A percentile compares a stretch with the other conserved stretches of the same genome.
Conservation (phyloP, 1,284 basidiomycete species). For the Hemileia vastatrix region DNA sequence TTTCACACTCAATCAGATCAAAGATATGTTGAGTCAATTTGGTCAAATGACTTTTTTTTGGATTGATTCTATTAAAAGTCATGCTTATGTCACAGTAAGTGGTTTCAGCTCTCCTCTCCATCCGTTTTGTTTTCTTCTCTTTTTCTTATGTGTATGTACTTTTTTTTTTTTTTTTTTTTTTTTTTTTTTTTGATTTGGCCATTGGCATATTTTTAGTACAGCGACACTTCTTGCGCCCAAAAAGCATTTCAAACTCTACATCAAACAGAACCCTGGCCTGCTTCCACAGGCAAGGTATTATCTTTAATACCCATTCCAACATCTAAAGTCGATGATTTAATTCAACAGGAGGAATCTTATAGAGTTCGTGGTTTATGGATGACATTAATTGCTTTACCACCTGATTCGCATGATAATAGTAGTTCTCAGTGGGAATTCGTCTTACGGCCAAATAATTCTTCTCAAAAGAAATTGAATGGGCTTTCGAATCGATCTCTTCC, state of each 20-base stretch:
- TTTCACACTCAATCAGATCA: conserved; percentile 6
- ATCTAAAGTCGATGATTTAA: neutral
- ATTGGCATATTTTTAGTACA: neutral
- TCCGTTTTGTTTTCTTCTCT: neutral
- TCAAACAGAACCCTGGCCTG: conserved; percentile 10
- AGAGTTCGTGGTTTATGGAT: too few species aligned
- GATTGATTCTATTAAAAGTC: conserved; percentile 13
- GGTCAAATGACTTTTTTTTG: conserved; percentile 6
- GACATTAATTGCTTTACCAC: too few species aligned
- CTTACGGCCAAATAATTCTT: too few species aligned
- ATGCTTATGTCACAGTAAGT: conserved; percentile 19
- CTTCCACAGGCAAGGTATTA: conserved; percentile 8
- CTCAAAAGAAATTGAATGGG: too few species aligned
- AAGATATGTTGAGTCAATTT: conserved; percentile 9
- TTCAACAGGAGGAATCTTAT: conserved; percentile 1
- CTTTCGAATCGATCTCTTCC: too few species aligned
- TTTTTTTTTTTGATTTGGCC: neutral
- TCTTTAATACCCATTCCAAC: conserved; percentile 1
- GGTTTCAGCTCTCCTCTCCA: neutral
- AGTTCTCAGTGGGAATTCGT: too few species aligned
- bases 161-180: neutral
- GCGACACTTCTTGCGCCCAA: neutral
- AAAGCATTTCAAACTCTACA: neutral
- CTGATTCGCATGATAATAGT: too few species aligned
- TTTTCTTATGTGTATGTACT: neutral